Evolutionary conservation across 1,284 basidiomycete genomes (phyloP).

Genomic region (Puccinia hordei): DNA sequence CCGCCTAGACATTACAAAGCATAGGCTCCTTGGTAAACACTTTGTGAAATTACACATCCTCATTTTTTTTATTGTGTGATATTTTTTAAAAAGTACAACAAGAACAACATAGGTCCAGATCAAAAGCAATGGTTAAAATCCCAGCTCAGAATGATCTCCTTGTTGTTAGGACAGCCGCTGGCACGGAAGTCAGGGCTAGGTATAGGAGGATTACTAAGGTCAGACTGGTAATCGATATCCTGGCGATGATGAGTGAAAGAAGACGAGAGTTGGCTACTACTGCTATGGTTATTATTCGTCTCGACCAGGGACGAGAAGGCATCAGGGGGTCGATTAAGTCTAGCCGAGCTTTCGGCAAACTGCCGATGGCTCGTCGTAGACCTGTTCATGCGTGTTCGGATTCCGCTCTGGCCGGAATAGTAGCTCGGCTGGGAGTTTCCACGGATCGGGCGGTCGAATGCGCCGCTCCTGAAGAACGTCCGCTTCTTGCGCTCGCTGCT

Average conservation of each 20-base stretch:
- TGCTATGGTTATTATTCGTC: not conserved
- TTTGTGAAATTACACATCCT: too few relatives aligned
- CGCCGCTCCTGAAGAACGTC: conserved; percentile 37
- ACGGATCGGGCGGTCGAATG: conserved; percentile 22
- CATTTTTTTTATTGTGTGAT: too few relatives aligned
- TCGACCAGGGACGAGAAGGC: not conserved
- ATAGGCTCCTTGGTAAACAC: too few relatives aligned
- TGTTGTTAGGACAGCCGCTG: not conserved
- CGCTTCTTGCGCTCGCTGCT: conserved; percentile 23
- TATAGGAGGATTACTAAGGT: not conserved
- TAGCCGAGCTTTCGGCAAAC: conserved; percentile 18
- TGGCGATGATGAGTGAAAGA: not conserved
- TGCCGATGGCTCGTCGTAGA: conserved; percentile 2
- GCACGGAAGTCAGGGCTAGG: not conserved
- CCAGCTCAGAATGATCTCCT: conserved; percentile 46
- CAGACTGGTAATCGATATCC: not conserved
- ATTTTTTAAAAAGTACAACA: not conserved
- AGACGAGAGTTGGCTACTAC: not conserved
- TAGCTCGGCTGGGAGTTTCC: not conserved
- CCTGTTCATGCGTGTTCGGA: conserved; percentile 24
- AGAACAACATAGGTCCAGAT: not conserved
- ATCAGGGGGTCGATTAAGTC: not conserved
- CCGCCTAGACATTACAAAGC: too few relatives aligned
- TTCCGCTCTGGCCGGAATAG: not conserved
- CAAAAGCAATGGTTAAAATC: conserved; percentile 49